A percentile compares a stretch with the other conserved stretches of the same genome.
Evolutionary conservation across 805 yeast species (phyloP).

Genomic region (Komagataella pseudopastoris): DNA sequence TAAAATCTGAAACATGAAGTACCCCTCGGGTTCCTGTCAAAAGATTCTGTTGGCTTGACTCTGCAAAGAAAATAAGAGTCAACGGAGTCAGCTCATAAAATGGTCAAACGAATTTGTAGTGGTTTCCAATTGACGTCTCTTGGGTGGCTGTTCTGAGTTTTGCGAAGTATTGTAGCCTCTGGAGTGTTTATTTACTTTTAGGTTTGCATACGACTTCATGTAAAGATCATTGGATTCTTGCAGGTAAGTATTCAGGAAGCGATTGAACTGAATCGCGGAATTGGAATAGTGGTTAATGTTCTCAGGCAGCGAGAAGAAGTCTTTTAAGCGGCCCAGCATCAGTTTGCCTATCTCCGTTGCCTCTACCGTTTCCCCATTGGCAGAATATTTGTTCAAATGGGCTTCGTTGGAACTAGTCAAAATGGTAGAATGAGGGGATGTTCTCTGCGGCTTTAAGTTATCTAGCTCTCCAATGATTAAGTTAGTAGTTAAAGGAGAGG

Average conservation of each 20-base stretch:
- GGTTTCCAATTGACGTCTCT: background rate
- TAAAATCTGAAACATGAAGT: no score
- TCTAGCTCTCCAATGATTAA: slow-evolving; percentile 3
- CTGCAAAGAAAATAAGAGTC: no score
- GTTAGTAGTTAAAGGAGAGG: background rate
- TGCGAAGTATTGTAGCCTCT: background rate
- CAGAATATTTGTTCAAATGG: background rate
- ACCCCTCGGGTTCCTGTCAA: background rate
- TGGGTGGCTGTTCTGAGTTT: background rate
- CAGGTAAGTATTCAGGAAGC: slow-evolving; percentile 1
- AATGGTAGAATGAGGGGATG: slow-evolving; percentile 1
- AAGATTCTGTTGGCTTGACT: background rate
- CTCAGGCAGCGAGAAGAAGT: slow-evolving; percentile 1
- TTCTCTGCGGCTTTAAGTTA: background rate
- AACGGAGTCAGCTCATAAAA: background rate
- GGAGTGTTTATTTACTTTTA: slow-evolving; percentile 3
- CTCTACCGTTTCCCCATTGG: slow-evolving; percentile 1
- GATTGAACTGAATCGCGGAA: background rate
- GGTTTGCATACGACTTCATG: slow-evolving; percentile 3
- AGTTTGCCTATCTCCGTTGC: slow-evolving; percentile 1
- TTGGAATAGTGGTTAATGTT: background rate
- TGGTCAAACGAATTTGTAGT: background rate
- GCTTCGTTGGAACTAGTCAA: background rate
- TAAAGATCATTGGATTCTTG: slow-evolving; percentile 3
- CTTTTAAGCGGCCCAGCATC: slow-evolving; percentile 1